phyloP scores from a whole-genome alignment of 2,329 filamentous ascomycete species.

The Pezicula radicicola region DNA sequence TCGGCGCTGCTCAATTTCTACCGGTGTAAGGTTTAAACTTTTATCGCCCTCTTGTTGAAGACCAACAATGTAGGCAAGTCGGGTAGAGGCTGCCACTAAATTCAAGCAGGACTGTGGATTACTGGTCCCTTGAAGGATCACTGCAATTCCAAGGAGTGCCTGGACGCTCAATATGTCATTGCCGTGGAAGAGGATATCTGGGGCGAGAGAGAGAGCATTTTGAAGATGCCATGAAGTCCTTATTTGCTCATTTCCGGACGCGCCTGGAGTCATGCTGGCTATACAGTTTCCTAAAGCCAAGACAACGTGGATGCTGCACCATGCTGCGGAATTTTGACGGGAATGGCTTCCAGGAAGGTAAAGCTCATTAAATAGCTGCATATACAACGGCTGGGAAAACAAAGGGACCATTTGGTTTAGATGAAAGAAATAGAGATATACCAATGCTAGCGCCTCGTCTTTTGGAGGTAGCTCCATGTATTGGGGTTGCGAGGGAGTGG shows the following conservation, averaged over 20 bases:
- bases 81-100: slow-evolving; percentile 1
- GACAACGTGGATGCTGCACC: background rate
- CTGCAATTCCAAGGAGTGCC: background rate
- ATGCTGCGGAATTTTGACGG: background rate
- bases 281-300: background rate
- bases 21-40: background rate
- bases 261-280: background rate
- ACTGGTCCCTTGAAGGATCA: background rate
- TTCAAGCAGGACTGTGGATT: background rate
- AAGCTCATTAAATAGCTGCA: background rate
- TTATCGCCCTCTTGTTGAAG: slow-evolving; percentile 1
- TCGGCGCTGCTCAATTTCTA: slow-evolving; percentile 1
- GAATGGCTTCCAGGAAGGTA: background rate
- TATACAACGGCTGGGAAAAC: background rate
- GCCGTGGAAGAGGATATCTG: background rate
- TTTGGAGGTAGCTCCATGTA: background rate
- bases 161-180: background rate
- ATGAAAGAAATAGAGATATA: background rate
- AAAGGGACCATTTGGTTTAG: background rate
- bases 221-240: background rate
- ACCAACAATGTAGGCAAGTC: slow-evolving; percentile 2
- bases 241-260: background rate
- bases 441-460: background rate
- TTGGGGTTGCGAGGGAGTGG: background rate
- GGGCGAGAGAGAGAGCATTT: background rate